phyloP scores from a whole-genome alignment of 2,329 filamentous ascomycete species.

The Xylariaceae sp. region DNA sequence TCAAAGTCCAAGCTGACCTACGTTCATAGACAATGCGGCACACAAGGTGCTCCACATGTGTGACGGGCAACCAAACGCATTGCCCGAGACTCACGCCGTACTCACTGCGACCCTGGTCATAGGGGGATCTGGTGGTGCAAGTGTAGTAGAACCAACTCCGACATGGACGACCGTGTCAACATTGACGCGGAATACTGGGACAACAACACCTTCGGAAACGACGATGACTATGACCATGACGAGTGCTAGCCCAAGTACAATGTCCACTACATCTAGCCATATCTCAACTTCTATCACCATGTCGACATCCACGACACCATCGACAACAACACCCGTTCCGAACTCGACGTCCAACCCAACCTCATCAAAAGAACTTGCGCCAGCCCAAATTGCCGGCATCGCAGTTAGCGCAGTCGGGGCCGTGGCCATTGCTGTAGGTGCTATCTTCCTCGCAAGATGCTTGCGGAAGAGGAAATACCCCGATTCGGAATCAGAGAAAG shows the following conservation, averaged over 20 bases:
- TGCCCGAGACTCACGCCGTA: conserved; percentile 55
- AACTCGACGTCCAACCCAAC: conserved; percentile 8
- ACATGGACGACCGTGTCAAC: conserved; percentile 1
- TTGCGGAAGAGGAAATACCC: conserved; percentile 40
- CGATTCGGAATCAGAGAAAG: conserved; percentile 33
- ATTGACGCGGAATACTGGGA: conserved; percentile 2
- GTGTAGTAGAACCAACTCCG: conserved; percentile 12
- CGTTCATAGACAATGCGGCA: conserved; percentile 14
- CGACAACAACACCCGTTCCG: conserved; percentile 3
- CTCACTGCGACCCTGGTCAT: conserved; percentile 56
- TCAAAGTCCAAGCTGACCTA: conserved; percentile 21
- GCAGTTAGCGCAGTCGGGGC: conserved; percentile 52
- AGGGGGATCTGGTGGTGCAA: conserved; percentile 19
- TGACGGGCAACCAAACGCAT: conserved; percentile 44
- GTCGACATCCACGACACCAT: conserved; percentile 8
- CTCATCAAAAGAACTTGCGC: conserved; percentile 27
- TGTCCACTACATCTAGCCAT: conserved; percentile 6
- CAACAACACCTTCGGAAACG: conserved; percentile 12
- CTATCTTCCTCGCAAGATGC: conserved; percentile 45
- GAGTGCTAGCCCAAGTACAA: conserved; percentile 6
- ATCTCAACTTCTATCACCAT: conserved; percentile 1
- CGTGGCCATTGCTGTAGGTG: conserved; percentile 45
- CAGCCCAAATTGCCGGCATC: conserved; percentile 56
- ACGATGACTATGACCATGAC: conserved; percentile 4
- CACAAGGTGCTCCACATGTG: conserved; percentile 58